Evolutionary conservation across 2,329 filamentous ascomycete genomes (phyloP), one percentile per base, ranked within the genome.

Genomic region (Alternaria longipes): DNA sequence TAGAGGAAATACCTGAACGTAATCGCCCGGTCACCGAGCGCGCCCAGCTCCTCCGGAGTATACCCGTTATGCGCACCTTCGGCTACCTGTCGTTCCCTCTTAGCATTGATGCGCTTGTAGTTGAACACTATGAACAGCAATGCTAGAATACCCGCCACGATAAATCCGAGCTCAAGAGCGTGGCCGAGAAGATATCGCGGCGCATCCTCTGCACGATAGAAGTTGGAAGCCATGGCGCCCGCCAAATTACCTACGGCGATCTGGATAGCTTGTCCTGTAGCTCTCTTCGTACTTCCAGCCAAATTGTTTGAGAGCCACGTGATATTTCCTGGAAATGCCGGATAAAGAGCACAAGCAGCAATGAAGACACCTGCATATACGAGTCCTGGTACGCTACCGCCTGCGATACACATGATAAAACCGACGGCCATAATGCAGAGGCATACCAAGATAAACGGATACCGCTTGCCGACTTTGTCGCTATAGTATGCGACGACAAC

Each of bases 161-260:
- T 81, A 51, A 86, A 85, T 0, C 77, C 84, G 14, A 86, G 80
- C 53, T 85, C 84, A 12, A 86, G 73, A 2, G 81, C 78, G 65
- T 86, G 84, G 0, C 84, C 84, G 3, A 85, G 79, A 5, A 81
- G 75, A 60, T 85, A 87, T 20, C 79, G 78, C 0, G 85, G 84
- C 2, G 78, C 75, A 64, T 86, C 84, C 50, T 78, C 69, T 0
- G 74, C 60, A 11, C 89, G 84, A 68, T 92, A 92, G 68, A 92
- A 91, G 69, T 92, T 92, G 5, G 88, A 89, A 0, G 89, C 87
- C 85, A 91, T 90, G 1, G 89, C 72, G 55, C 74, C 73, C 24
- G 71, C 72, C 79, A 83, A 64, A 62, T 85, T 85, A 4, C 84
- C 84, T 11, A 85, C 67, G 3, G 77, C 80, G 53, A 86, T 81